Conservation (phyloP, 176 grass and related monocot genomes). For the Aegilops sharonensis region DNA sequence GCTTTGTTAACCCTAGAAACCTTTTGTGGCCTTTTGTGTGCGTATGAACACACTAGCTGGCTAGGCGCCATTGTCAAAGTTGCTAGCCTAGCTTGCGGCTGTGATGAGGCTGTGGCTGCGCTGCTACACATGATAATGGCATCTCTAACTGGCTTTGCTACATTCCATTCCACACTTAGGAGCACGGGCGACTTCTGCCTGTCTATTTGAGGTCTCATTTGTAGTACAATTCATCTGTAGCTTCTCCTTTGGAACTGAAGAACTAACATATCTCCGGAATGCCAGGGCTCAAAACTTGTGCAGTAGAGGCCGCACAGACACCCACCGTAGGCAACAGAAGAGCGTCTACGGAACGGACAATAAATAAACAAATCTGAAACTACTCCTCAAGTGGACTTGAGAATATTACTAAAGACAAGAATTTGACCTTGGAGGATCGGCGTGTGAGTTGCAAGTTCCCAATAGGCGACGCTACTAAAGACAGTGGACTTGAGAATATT, state of each 20-base stretch:
- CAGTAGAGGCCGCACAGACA: not conserved
- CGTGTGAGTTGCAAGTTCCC: slow-evolving; percentile 36
- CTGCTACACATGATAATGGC: not conserved
- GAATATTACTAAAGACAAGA: not conserved
- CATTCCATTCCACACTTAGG: not conserved
- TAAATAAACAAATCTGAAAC: slow-evolving; percentile 4
- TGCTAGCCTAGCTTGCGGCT: not conserved
- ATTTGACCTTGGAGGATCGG: slow-evolving; percentile 25
- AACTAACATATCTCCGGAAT: not conserved
- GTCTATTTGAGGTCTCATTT: no score
- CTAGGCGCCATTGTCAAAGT: slow-evolving; percentile 3
- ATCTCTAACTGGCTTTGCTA: not conserved
- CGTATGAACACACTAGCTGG: not conserved
- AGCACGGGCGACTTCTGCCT: not conserved
- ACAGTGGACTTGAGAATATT: slow-evolving; percentile 30
- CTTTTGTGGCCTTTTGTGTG: not conserved
- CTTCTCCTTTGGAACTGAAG: not conserved
- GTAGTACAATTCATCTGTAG: not conserved
- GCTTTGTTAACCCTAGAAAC: slow-evolving; percentile 8
- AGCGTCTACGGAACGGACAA: slow-evolving; percentile 28
- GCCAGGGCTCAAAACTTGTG: not conserved
- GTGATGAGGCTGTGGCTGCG: not conserved
- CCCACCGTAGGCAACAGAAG: not conserved
- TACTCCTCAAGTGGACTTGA: no score
- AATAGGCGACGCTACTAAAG: not conserved